Conservation (phyloP, 176 grass and related monocot species). For the Oryza meyeriana region DNA sequence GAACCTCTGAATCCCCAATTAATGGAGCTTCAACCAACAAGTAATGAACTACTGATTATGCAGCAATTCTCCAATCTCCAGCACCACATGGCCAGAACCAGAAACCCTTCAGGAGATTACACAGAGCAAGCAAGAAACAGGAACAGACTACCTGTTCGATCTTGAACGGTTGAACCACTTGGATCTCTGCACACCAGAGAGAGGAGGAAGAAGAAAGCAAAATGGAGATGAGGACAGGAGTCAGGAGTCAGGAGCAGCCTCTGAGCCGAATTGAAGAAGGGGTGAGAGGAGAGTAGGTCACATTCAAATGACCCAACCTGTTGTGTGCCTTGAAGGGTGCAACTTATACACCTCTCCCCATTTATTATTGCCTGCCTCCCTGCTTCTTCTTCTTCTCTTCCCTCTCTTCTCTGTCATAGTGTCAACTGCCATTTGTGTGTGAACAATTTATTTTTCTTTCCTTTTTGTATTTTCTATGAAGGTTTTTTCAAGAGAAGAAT, state of each 20-base stretch:
- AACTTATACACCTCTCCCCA: not conserved
- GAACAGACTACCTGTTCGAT: not conserved
- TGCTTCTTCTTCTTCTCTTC: not conserved
- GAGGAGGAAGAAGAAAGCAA: not conserved
- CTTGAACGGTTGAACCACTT: not conserved
- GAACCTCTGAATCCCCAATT: slow-evolving; percentile 14
- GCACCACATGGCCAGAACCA: not conserved
- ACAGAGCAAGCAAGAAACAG: not conserved
- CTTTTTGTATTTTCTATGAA: not conserved
- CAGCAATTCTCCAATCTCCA: not conserved
- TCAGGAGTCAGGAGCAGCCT: not conserved
- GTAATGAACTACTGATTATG: not conserved
- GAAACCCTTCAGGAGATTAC: not conserved
- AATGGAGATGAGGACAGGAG: not conserved
- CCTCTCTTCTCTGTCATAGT: slow-evolving; percentile 1
- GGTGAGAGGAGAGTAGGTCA: slow-evolving; percentile 21
- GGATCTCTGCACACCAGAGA: not conserved
- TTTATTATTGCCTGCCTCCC: slow-evolving; percentile 39
- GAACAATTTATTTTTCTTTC: not conserved
- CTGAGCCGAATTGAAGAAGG: slow-evolving; percentile 27
- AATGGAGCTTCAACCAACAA: not conserved
- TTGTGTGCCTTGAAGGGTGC: slow-evolving; percentile 1
- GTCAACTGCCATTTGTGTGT: slow-evolving; percentile 8
- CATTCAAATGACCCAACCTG: slow-evolving; percentile 23
- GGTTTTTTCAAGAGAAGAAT: not conserved